Conservation (phyloP, 371 early-diverging fungal genomes). For the Apophysomyces trapeziformis region DNA sequence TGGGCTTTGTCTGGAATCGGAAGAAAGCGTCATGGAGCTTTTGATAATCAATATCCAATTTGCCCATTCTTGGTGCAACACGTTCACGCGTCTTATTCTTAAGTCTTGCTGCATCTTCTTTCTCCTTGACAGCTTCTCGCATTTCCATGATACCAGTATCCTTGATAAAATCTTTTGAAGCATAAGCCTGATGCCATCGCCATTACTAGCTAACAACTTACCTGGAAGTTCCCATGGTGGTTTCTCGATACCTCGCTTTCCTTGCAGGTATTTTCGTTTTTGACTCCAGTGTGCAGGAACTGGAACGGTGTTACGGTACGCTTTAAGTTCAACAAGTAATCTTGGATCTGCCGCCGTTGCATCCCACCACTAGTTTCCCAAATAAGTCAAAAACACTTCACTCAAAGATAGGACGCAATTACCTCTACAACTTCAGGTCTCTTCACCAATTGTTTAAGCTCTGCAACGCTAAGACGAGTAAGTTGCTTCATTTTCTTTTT, state of each 20-base stretch:
- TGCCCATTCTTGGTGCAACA: constrained; percentile 95
- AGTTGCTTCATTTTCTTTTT: constrained; percentile 49
- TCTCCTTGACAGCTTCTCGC: constrained; percentile 88
- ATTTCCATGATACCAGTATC: constrained; percentile 98
- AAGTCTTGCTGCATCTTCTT: constrained; percentile 75
- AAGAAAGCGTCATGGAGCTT: constrained; percentile 98
- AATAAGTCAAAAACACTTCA: background rate
- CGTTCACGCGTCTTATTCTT: constrained; percentile 90
- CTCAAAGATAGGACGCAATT: constrained; percentile 6
- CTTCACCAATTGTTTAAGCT: constrained; percentile 88
- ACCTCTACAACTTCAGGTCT: constrained; percentile 97
- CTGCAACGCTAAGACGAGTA: constrained; percentile 76
- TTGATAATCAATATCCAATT: constrained; percentile 94
- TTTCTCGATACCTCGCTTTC: constrained; percentile 95
- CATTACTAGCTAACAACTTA: constrained; percentile 20
- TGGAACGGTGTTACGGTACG: constrained; percentile 92
- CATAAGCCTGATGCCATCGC: background rate
- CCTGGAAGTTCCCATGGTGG: constrained; percentile 94
- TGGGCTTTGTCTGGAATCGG: constrained; percentile 89
- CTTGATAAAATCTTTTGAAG: constrained; percentile 83
- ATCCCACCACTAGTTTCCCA: constrained; percentile 80
- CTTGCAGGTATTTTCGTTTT: constrained; percentile 95
- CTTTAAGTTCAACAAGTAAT: constrained; percentile 89
- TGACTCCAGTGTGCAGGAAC: constrained; percentile 97
- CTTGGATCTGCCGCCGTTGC: constrained; percentile 90